Evolutionary conservation across 768 basidiomycete species (phyloP).

Genomic region (Suillus paluster): DNA sequence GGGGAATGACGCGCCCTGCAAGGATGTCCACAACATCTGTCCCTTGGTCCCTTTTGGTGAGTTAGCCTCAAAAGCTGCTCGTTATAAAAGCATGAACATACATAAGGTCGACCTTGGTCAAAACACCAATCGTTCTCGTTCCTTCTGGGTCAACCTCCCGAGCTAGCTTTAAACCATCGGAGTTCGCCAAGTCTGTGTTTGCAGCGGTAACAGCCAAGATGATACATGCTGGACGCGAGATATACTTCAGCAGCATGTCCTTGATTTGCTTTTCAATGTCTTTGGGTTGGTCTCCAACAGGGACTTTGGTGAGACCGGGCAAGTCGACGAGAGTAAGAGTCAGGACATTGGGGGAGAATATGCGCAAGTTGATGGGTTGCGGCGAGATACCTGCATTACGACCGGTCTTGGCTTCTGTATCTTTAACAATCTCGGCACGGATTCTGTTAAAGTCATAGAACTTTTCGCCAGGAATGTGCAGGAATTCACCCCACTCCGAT

Average conservation of each 20-base stretch:
- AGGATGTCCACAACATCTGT: slow-evolving; percentile 99
- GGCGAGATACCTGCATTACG: slow-evolving; percentile 99
- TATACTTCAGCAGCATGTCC: slow-evolving; percentile 96
- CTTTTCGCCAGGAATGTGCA: slow-evolving; percentile 95
- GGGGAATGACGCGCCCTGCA: slow-evolving; percentile 94
- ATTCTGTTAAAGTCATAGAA: slow-evolving; percentile 98
- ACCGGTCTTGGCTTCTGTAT: slow-evolving; percentile 98
- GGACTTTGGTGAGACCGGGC: slow-evolving; percentile 94
- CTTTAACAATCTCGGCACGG: slow-evolving; percentile 92
- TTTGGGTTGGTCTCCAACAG: slow-evolving; percentile 93
- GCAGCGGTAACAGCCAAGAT: slow-evolving; percentile 95
- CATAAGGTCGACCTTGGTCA: slow-evolving; percentile 99
- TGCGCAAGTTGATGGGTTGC: slow-evolving; percentile 94
- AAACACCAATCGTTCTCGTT: slow-evolving; percentile 94
- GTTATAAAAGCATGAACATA: slow-evolving; percentile 44
- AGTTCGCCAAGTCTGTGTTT: slow-evolving; percentile 97
- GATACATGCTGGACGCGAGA: slow-evolving; percentile 94
- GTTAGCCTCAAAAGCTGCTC: slow-evolving; percentile 12
- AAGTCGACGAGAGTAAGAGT: slow-evolving; percentile 98
- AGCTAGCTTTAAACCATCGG: slow-evolving; percentile 95
- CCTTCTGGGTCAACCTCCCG: slow-evolving; percentile 98
- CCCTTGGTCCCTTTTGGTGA: slow-evolving; percentile 78
- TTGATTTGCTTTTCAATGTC: slow-evolving; percentile 98
- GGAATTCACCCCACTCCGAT: slow-evolving; percentile 99
- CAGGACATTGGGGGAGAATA: slow-evolving; percentile 96